These are phyloP conservation scores for Endotrypanum monterogeii DNA, from an alignment of 208 protist species.

Conservation along the genomic window DNA sequence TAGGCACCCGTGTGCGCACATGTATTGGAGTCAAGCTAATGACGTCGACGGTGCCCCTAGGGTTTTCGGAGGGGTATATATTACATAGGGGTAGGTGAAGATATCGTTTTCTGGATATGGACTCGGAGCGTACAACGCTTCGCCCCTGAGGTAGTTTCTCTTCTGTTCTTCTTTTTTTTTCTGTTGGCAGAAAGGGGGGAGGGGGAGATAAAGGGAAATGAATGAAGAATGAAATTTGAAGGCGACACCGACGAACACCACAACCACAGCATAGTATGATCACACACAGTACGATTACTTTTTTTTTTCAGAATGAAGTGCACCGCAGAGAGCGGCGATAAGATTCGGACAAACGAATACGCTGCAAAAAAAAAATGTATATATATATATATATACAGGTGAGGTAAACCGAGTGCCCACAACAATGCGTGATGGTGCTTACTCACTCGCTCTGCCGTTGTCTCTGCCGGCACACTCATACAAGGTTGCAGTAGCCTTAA, in stretches of 20 bases:
- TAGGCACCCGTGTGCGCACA: too few species aligned
- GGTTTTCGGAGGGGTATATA: neutral
- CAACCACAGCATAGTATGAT: neutral
- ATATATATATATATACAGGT: neutral
- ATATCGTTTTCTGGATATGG: neutral
- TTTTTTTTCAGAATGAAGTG: neutral
- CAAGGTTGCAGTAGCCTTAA: too few species aligned
- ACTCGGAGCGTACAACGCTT: neutral
- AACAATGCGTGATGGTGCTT: too few species aligned
- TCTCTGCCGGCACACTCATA: too few species aligned
- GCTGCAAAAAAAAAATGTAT: too few species aligned
- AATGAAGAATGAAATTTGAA: neutral
- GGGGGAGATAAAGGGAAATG: neutral
- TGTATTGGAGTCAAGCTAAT: too few species aligned
- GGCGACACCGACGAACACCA: neutral
- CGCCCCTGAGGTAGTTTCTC: neutral
- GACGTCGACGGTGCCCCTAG: neutral
- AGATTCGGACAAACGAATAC: neutral
- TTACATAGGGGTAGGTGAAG: neutral
- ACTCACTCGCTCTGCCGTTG: too few species aligned
- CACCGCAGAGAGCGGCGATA: neutral
- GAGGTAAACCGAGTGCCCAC: too few species aligned
- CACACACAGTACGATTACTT: too few species aligned
- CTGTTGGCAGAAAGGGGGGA: neutral
- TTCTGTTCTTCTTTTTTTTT: neutral